Evolutionary conservation across 306 rosid genomes (phyloP).

Genomic region (Acacia confusa): DNA sequence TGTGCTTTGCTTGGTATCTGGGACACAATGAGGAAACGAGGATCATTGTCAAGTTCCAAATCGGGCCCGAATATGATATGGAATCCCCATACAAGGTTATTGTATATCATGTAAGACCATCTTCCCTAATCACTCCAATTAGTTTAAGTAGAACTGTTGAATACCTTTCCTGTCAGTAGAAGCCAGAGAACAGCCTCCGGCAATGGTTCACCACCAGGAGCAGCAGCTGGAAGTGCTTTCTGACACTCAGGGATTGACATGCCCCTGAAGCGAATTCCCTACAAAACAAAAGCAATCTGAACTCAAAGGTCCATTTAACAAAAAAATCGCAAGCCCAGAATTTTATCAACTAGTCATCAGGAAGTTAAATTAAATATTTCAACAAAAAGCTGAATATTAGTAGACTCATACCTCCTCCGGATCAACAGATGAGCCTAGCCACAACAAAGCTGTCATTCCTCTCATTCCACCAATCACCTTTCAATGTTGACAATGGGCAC

Average conservation of each 20-base stretch:
- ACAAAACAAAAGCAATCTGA: slow-evolving; percentile 29
- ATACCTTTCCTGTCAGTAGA: slow-evolving; percentile 90
- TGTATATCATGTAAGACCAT: not conserved
- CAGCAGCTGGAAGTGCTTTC: slow-evolving; percentile 78
- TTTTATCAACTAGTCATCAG: slow-evolving; percentile 17
- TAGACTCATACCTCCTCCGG: slow-evolving; percentile 82
- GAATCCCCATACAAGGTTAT: slow-evolving; percentile 22
- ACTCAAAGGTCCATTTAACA: slow-evolving; percentile 35
- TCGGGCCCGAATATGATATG: not conserved
- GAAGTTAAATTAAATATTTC: not conserved
- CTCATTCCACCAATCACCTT: slow-evolving; percentile 99
- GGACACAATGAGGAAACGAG: slow-evolving; percentile 22
- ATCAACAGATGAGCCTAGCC: slow-evolving; percentile 96
- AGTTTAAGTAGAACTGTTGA: slow-evolving; percentile 24
- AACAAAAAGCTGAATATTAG: slow-evolving; percentile 25
- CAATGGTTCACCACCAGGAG: slow-evolving; percentile 92
- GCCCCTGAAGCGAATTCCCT: slow-evolving; percentile 97
- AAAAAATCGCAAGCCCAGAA: slow-evolving; percentile 23
- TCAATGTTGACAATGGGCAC: slow-evolving; percentile 19
- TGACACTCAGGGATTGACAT: slow-evolving; percentile 93
- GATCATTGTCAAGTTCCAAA: slow-evolving; percentile 14
- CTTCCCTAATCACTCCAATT: slow-evolving; percentile 19
- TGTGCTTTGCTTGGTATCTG: slow-evolving; percentile 94
- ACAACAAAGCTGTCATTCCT: slow-evolving; percentile 94
- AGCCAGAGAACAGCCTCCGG: slow-evolving; percentile 97